Base-by-base conservation (phyloP, 2,329 filamentous ascomycete genomes). In the Apiospora hydei region DNA sequence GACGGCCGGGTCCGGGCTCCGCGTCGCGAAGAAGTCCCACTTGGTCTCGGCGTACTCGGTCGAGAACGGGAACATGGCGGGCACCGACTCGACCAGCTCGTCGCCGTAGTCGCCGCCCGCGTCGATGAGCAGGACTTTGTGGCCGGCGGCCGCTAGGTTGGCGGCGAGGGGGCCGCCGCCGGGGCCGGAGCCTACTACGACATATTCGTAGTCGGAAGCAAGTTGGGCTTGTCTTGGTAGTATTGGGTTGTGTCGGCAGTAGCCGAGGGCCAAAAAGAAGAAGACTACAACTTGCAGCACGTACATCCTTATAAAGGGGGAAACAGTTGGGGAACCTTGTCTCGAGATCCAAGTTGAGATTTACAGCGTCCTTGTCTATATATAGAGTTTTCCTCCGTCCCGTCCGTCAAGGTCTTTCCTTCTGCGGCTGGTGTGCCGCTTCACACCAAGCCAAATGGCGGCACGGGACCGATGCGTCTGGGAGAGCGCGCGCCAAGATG, bases 11-110 rank as follows among this genome's bases (percentile, higher is more conserved):
- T 89, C 85, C 7, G 84, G 81, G 75, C 88, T 89, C 78, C 90
- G 88, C 73, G 85, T 85, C 71, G 89, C 87, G 76, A 85, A 90
- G 79, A 87, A 90, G 80, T 90, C 87, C 89, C 73, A 74, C 73
- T 86, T 83, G 43, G 84, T 82, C 21, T 78, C 77, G 70, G 84
- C 77, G 72, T 87, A 82, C 11, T 82, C 79, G 76, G 84, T 86
- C 10, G 83, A 43, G 24, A 67, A 61, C 3, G 70, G 67, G 71
- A 84, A 83, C 72, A 86, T 82, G 1, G 83, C 85, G n/a, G 88
- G 87, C 3, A 89, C 83, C 16, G 83, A 81, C 74, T 86, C 82
- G 72, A 84, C 82, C 72, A 83, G 78, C 41, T 78, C 75, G 3
- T 67, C 57, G 43, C 82, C 84, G 72, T 86, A 83, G 75, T 90